Evolutionary conservation across 257 asterid species (phyloP).

Genomic region (Leptodermis oblonga): DNA sequence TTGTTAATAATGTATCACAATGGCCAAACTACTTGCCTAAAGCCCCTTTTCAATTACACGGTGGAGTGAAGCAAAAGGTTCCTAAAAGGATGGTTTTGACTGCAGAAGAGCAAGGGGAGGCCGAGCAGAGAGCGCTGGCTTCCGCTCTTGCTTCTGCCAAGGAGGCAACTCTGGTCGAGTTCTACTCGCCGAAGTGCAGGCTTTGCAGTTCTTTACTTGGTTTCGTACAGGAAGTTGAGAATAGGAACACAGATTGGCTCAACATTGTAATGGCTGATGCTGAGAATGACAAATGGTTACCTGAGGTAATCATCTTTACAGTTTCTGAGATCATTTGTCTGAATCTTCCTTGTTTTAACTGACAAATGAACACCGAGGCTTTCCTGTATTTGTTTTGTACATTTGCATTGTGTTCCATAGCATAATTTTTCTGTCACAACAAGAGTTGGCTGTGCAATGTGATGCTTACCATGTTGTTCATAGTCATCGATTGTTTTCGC

Average conservation of each 20-base stretch:
- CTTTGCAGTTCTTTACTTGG: conserved; percentile 70
- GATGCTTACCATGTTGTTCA: neutral
- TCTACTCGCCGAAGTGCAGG: conserved; percentile 78
- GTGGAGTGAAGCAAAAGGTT: conserved; percentile 9
- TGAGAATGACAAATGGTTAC: conserved; percentile 69
- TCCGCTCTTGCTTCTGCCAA: conserved; percentile 62
- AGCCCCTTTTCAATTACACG: conserved; percentile 10
- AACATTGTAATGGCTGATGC: conserved; percentile 80
- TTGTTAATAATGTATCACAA: conserved; percentile 32
- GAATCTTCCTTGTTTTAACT: neutral
- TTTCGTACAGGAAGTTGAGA: conserved; percentile 63
- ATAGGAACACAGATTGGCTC: conserved; percentile 64
- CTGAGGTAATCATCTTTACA: conserved; percentile 67
- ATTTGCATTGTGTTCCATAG: neutral
- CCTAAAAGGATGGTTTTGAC: conserved; percentile 26
- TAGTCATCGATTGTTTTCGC: neutral
- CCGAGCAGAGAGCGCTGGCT: conserved; percentile 74
- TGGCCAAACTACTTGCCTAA: conserved; percentile 17
- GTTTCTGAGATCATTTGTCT: neutral
- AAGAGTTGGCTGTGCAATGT: neutral
- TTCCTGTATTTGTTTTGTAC: neutral
- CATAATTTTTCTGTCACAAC: neutral
- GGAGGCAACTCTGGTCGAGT: conserved; percentile 67
- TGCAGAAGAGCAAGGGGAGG: conserved; percentile 61
- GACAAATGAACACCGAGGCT: neutral